Conservation (phyloP, 495 filamentous ascomycete species). For the Penicillium turbatum region DNA sequence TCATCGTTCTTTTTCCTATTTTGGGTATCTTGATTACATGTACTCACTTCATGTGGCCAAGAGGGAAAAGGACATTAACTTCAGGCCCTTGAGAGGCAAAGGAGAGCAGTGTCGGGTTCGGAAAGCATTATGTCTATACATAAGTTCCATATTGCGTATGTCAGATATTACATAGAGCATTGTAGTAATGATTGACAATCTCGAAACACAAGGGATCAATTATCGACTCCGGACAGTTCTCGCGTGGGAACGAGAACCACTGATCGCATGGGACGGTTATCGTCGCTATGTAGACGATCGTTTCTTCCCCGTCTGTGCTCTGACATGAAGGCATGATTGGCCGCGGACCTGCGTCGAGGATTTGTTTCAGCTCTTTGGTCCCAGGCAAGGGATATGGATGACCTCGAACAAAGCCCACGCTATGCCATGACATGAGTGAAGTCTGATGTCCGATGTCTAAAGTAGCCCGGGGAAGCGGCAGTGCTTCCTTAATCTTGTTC, state of each 20-base stretch:
- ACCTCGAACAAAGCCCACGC: constrained; percentile 1
- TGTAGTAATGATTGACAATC: background rate
- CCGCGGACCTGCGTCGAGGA: constrained; percentile 1
- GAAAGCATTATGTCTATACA: too few species aligned
- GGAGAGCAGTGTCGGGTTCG: background rate
- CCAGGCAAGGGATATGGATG: constrained; percentile 15
- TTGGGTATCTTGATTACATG: background rate
- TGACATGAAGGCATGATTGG: background rate
- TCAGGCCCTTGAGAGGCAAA: background rate
- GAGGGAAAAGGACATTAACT: background rate
- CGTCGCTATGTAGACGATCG: background rate
- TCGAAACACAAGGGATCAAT: background rate
- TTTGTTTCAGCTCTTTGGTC: constrained; percentile 18
- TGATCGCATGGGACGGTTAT: background rate
- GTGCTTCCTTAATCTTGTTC: constrained; percentile 19
- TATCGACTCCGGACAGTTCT: background rate
- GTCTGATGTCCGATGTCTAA: background rate
- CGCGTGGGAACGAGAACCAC: background rate
- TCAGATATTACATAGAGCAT: background rate
- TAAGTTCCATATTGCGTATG: background rate
- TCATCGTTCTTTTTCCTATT: too few species aligned
- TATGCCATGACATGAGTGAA: background rate
- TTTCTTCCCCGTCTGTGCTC: constrained; percentile 10
- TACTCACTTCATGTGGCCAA: background rate
- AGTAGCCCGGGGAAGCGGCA: constrained; percentile 11